These are phyloP conservation scores for Stephania japonica DNA, from an alignment of 164 flowering plant species.

Conservation along the genomic window DNA sequence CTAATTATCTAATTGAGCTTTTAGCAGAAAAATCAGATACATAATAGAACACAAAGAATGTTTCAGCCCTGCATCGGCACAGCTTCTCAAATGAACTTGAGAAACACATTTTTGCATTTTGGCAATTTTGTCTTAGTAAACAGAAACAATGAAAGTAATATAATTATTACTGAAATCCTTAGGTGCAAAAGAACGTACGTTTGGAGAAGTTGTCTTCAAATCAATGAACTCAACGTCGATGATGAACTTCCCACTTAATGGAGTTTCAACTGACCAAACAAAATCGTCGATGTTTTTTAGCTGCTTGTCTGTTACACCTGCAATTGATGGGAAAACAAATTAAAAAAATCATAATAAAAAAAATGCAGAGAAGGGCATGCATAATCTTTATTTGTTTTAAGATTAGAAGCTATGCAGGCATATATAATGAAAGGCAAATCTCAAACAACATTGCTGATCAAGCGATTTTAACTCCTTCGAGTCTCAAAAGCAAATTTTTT, in stretches of 20 bases:
- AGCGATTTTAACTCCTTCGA: not conserved
- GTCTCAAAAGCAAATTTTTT: not conserved
- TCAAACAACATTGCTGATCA: too few relatives aligned
- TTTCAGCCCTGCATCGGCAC: too few relatives aligned
- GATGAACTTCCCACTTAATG: conserved; percentile 74
- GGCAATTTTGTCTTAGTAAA: not conserved
- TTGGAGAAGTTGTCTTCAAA: conserved; percentile 52
- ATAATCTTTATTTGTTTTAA: too few relatives aligned
- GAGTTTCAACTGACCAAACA: conserved; percentile 74
- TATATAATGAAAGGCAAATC: not conserved
- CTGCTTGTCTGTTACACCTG: conserved; percentile 69
- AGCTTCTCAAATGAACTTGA: too few relatives aligned
- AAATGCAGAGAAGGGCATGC: not conserved
- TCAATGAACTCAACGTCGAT: conserved; percentile 89
- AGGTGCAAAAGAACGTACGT: conserved; percentile 32
- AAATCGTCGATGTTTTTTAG: conserved; percentile 78
- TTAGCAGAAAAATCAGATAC: too few relatives aligned
- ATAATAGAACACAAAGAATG: too few relatives aligned
- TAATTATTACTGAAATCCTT: not conserved
- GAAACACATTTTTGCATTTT: too few relatives aligned
- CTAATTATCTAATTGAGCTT: too few relatives aligned
- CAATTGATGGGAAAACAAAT: conserved; percentile 5
- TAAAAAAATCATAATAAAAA: not conserved
- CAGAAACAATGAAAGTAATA: not conserved
- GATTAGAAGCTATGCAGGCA: not conserved